A percentile compares a stretch with the other conserved stretches of the same genome.
These are phyloP conservation scores for Striga asiatica DNA, from an alignment of 257 asterid genomes.

Conservation along the genomic window DNA sequence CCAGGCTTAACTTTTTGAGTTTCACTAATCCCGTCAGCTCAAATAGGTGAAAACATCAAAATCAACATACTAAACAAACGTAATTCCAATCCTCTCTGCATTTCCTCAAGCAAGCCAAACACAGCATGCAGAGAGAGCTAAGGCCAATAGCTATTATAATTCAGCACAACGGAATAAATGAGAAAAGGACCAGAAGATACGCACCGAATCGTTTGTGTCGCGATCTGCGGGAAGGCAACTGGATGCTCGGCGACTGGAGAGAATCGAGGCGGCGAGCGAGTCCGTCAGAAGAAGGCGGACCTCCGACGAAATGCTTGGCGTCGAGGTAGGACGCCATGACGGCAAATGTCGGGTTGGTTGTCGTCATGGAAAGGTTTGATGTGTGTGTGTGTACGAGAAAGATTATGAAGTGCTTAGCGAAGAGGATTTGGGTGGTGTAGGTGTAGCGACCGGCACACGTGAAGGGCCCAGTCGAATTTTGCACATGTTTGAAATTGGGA, in stretches of 20 bases:
- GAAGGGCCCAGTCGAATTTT: no score
- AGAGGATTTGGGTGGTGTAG: no score
- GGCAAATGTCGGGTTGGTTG: no score
- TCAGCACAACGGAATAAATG: background rate
- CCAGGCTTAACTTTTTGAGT: background rate
- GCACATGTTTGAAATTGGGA: no score
- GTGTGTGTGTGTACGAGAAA: no score
- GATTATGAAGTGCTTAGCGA: no score
- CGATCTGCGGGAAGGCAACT: constrained; percentile 42
- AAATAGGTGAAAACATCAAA: background rate
- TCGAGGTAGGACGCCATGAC: constrained; percentile 57
- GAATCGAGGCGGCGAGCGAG: constrained; percentile 41
- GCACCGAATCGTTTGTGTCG: constrained; percentile 58
- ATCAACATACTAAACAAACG: constrained; percentile 2
- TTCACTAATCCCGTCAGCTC: background rate
- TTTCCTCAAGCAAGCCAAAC: background rate
- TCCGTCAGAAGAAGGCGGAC: constrained; percentile 40
- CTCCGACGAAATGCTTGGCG: constrained; percentile 58
- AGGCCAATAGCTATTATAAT: no score
- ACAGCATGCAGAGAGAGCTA: background rate
- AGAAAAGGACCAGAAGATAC: background rate
- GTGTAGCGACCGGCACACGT: no score
- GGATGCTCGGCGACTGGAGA: constrained; percentile 35
- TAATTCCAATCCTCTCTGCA: background rate
- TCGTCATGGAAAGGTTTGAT: no score